A percentile compares a stretch with the other conserved stretches of the same genome.
Conservation (phyloP, 495 filamentous ascomycete genomes). For the Gamarada debralockiae region DNA sequence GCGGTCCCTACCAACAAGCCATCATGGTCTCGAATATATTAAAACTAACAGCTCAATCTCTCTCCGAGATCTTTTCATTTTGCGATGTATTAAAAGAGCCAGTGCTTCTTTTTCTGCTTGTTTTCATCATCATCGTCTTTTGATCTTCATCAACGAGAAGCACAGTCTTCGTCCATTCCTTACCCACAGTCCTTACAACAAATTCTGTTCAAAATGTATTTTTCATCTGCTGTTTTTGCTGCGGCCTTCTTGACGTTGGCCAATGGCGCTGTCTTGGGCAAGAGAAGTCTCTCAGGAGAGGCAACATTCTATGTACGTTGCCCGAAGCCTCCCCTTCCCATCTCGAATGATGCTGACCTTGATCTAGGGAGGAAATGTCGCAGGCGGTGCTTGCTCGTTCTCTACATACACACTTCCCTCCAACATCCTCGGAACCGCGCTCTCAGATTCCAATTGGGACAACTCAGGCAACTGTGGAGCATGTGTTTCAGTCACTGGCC, state of each 20-base stretch:
- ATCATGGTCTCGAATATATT: too few relatives aligned
- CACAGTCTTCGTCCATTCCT: conserved; percentile 23
- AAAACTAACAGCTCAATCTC: too few relatives aligned
- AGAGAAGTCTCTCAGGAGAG: conserved; percentile 28
- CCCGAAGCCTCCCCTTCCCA: too few relatives aligned
- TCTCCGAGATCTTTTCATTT: too few relatives aligned
- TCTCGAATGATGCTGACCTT: too few relatives aligned
- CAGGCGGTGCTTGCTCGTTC: conserved; percentile 55
- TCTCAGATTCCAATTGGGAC: conserved; percentile 48
- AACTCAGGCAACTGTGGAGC: conserved; percentile 50
- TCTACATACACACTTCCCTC: conserved; percentile 53
- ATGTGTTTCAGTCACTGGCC: conserved; percentile 52
- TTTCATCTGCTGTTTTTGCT: conserved; percentile 12
- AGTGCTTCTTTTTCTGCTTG: background rate
- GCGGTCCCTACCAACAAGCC: too few relatives aligned
- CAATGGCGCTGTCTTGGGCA: conserved; percentile 15
- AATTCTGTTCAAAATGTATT: conserved; percentile 17
- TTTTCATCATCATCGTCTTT: background rate
- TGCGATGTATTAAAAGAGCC: too few relatives aligned
- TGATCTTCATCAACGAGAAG: background rate
- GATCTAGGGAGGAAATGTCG: conserved; percentile 44
- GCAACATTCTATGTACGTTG: conserved; percentile 42
- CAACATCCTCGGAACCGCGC: conserved; percentile 49
- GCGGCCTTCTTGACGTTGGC: conserved; percentile 16
- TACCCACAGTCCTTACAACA: conserved; percentile 14